phyloP scores from a whole-genome alignment of 805 yeast species.

The Wickerhamomyces alni region DNA sequence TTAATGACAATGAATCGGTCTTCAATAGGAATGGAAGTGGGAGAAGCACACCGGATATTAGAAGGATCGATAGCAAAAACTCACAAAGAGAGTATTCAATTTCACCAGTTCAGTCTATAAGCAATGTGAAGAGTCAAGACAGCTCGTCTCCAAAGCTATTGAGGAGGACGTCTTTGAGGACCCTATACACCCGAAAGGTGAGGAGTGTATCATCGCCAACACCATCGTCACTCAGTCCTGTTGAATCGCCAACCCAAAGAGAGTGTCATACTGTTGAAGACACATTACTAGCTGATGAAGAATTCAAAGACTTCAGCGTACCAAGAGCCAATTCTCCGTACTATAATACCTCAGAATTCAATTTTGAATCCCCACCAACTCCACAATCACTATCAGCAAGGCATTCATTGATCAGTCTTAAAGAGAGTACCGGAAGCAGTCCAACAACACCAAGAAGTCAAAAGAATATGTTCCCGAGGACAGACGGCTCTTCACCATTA shows the following conservation, averaged over 20 bases:
- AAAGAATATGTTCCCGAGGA: too few species aligned
- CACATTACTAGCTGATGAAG: slow-evolving; percentile 19
- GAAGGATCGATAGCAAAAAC: too few species aligned
- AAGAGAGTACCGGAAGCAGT: too few species aligned
- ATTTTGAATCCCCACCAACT: slow-evolving; percentile 8
- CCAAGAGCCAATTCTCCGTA: slow-evolving; percentile 5
- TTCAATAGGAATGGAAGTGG: too few species aligned
- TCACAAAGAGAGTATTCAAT: too few species aligned
- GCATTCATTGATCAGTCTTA: too few species aligned
- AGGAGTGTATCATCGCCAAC: background rate
- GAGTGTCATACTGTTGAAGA: slow-evolving; percentile 21
- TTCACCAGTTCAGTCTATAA: too few species aligned
- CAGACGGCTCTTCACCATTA: too few species aligned
- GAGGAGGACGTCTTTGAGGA: background rate
- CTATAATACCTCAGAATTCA: background rate
- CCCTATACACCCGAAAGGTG: background rate
- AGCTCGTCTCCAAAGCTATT: background rate
- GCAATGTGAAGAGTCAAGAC: too few species aligned
- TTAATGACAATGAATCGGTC: too few species aligned
- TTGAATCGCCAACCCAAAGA: slow-evolving; percentile 8
- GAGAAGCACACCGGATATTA: too few species aligned
- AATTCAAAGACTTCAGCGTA: slow-evolving; percentile 15
- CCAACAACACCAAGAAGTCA: too few species aligned
- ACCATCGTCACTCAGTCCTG: slow-evolving; percentile 1
- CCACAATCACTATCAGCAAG: background rate